These are phyloP conservation scores for Magnaporthiopsis rhizophila DNA, from an alignment of 2,329 filamentous ascomycete species.

Conservation along the genomic window DNA sequence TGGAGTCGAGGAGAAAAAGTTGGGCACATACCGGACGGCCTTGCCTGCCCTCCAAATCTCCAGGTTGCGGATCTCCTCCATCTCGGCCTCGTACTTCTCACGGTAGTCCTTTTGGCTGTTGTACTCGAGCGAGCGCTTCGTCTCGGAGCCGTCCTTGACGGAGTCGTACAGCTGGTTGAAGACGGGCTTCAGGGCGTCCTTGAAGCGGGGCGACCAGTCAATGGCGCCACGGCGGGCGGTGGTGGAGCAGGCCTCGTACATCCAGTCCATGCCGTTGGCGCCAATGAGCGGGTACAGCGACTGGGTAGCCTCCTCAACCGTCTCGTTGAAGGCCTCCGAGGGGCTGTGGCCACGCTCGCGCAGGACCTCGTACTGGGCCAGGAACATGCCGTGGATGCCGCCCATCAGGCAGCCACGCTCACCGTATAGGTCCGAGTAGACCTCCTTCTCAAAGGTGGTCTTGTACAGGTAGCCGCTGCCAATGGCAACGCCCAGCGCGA, in stretches of 20 bases:
- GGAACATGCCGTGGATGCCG: conserved; percentile 99
- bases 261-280: conserved; percentile 99
- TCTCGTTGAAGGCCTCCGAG: conserved; percentile 99
- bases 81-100: conserved; percentile 94
- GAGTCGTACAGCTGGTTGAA: conserved; percentile 96
- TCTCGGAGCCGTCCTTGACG: conserved; percentile 87
- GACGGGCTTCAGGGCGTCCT: conserved; percentile 95
- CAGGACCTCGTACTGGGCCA: conserved; percentile 99
- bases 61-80: conserved; percentile 94
- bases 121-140: conserved; percentile 92
- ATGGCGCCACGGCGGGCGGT: conserved; percentile 97
- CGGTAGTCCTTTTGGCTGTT: conserved; percentile 95
- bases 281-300: conserved; percentile 96
- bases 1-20: neutral
- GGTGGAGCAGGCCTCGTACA: conserved; percentile 99
- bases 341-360: conserved; percentile 96
- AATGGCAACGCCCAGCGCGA: conserved; percentile 93
- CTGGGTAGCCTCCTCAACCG: conserved; percentile 98
- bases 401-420: conserved; percentile 99
- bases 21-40: conserved; percentile 67
- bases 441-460: conserved; percentile 99
- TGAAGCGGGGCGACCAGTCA: conserved; percentile 97
- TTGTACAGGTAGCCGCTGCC: conserved; percentile 99
- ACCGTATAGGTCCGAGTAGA: conserved; percentile 99
- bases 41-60: conserved; percentile 99